Base-by-base conservation (phyloP, 495 filamentous ascomycete species). In the Acidiella bohemica region DNA sequence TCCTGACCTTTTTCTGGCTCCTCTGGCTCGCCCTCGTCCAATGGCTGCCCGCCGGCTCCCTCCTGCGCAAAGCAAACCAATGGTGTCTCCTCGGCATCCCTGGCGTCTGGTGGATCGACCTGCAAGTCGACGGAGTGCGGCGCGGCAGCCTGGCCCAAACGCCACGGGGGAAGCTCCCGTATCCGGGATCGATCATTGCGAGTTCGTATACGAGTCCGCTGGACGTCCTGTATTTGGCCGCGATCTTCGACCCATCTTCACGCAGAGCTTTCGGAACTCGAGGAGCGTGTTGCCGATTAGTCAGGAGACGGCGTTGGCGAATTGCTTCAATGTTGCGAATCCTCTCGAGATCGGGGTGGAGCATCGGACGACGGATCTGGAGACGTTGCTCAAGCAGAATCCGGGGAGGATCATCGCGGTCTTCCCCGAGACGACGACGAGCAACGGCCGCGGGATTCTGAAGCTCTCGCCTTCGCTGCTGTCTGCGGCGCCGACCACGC, bases 41-140 rank as follows among this genome's bases (percentile, higher is more conserved):
- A 64, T 84, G 76, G 73, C 71, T 95, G 2, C 87, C 85, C 0
- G 73, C 93, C n/a, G 84, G 83, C 1, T 75, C 74, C 8, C 56
- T 84, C 25, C 60, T 68, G 10, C 82, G 84, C 55, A 96, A 94
- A 59, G 76, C 84, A 12, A 68, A 78, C 27, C 56, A 96, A 21
- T 96, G 92, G 88, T 67, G 74, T 32, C 72, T 96, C 30, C 68
- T 99, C 13, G 78, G 75, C 22, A 78, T 86, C 17, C 82, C 85
- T 0, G 87, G 87, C 14, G 78, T 95, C 26, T 96, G 90, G 88
- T 96, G 88, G 87, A 80, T 94, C 35, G 90, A 96, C 60, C 67
- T 99, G 0, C 87, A 95, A 52, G 79, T 99, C 29, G 90, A 96
- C 56, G 85, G 87, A 22, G 90, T 99, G 25, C 80, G 79, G 60